Evolutionary conservation across 768 basidiomycete genomes (phyloP).

Genomic region (Amanita pallidorosea): DNA sequence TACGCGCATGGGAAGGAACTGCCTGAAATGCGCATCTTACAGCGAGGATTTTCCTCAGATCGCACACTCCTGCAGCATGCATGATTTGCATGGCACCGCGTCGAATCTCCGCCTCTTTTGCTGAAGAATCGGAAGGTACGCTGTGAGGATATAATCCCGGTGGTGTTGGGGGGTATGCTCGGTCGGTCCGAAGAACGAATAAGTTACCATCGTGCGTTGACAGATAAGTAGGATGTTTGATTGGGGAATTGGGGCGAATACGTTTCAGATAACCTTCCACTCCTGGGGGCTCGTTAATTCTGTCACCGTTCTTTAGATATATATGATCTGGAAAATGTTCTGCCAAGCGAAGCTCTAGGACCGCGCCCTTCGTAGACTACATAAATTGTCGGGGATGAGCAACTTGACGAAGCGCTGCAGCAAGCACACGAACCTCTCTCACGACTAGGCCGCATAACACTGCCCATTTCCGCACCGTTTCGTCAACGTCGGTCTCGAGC

Average conservation of each 20-base stretch:
- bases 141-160: constrained; percentile 34
- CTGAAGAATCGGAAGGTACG: constrained; percentile 17
- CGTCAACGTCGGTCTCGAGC: constrained; percentile 56
- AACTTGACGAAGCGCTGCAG: not conserved
- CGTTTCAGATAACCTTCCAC: constrained; percentile 84
- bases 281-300: constrained; percentile 63
- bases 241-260: constrained; percentile 46
- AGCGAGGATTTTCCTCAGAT: constrained; percentile 56
- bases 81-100: constrained; percentile 58
- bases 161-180: constrained; percentile 60
- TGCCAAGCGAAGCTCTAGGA: constrained; percentile 66
- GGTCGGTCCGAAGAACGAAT: constrained; percentile 41
- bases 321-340: constrained; percentile 50
- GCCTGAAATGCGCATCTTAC: constrained; percentile 56
- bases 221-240: constrained; percentile 56
- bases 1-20: constrained; percentile 24
- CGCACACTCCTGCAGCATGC: constrained; percentile 55
- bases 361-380: constrained; percentile 30
- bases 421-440: constrained; percentile 40
- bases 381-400: constrained; percentile 1
- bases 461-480: constrained; percentile 53
- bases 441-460: constrained; percentile 70
- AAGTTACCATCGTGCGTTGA: constrained; percentile 63
- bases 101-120: constrained; percentile 42
- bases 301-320: constrained; percentile 32